These are phyloP conservation scores for Guillardia theta DNA, from an alignment of 78 protist genomes.

Conservation along the genomic window DNA sequence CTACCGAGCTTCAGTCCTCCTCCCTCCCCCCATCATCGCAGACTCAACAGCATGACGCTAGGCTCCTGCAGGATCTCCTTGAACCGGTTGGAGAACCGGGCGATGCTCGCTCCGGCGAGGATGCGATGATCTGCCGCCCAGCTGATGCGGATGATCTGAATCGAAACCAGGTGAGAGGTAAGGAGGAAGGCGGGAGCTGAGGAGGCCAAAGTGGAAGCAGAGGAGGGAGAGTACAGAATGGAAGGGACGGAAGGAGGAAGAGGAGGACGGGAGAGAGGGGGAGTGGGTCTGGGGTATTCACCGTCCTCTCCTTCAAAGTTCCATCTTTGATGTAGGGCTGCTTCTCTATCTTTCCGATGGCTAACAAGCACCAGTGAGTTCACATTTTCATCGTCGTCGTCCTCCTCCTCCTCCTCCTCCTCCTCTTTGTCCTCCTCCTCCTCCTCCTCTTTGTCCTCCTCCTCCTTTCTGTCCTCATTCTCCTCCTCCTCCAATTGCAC, in stretches of 20 bases:
- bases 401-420: too few species aligned
- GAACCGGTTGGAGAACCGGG: conserved; percentile 10
- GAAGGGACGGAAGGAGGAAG: not conserved
- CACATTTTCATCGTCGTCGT: too few species aligned
- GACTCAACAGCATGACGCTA: not conserved
- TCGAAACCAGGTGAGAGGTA: not conserved
- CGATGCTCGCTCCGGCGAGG: conserved; percentile 21
- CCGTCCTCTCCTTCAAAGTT: too few species aligned
- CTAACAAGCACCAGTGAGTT: too few species aligned
- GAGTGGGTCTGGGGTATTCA: not conserved
- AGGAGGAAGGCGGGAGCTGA: not conserved
- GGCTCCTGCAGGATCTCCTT: not conserved
- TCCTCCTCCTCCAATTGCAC: too few species aligned
- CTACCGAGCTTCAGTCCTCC: not conserved
- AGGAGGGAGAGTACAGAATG: not conserved
- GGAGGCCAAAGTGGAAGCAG: not conserved
- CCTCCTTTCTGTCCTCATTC: too few species aligned
- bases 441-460: too few species aligned
- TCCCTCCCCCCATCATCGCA: not conserved
- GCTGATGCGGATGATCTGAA: not conserved
- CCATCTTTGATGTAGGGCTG: too few species aligned
- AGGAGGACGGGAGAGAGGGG: not conserved
- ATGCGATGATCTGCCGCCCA: not conserved
- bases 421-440: too few species aligned
- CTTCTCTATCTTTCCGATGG: too few species aligned